Evolutionary conservation across 768 basidiomycete species (phyloP).

Genomic region (Basidioascus undulatus): DNA sequence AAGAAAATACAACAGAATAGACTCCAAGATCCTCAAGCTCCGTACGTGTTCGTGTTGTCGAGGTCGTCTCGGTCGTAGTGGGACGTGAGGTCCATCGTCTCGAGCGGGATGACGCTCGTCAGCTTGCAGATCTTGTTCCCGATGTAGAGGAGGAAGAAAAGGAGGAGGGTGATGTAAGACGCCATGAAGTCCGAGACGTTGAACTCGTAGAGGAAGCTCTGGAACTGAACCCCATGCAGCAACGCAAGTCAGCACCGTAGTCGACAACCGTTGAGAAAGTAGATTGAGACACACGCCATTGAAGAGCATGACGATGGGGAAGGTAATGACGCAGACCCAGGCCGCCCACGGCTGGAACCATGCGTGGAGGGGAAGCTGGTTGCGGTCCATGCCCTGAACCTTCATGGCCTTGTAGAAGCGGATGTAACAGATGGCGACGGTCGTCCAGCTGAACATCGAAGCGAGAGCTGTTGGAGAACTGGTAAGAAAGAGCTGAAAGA

Average conservation of each 20-base stretch:
- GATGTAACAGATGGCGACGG: slow-evolving; percentile 6
- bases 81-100: slow-evolving; percentile 81
- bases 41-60: too few relatives aligned
- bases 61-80: too few relatives aligned
- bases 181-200: slow-evolving; percentile 43
- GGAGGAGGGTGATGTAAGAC: slow-evolving; percentile 40
- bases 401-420: slow-evolving; percentile 16
- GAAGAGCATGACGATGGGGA: slow-evolving; percentile 15
- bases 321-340: slow-evolving; percentile 15
- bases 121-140: slow-evolving; percentile 31
- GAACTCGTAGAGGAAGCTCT: slow-evolving; percentile 20
- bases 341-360: slow-evolving; percentile 19
- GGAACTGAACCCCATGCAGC: too few relatives aligned
- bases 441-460: slow-evolving; percentile 4
- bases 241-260: slow-evolving; percentile 10
- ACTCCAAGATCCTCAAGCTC: too few relatives aligned
- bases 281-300: slow-evolving; percentile 1
- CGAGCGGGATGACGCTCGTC: slow-evolving; percentile 23
- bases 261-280: too few relatives aligned
- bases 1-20: too few relatives aligned
- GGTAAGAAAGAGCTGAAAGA: neutral
- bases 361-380: slow-evolving; percentile 17
- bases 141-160: slow-evolving; percentile 54
- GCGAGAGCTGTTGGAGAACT: neutral
- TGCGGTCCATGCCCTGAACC: slow-evolving; percentile 16